Evolutionary conservation across 2,329 filamentous ascomycete species (phyloP).

Genomic region (Ophiosphaerella korrae): DNA sequence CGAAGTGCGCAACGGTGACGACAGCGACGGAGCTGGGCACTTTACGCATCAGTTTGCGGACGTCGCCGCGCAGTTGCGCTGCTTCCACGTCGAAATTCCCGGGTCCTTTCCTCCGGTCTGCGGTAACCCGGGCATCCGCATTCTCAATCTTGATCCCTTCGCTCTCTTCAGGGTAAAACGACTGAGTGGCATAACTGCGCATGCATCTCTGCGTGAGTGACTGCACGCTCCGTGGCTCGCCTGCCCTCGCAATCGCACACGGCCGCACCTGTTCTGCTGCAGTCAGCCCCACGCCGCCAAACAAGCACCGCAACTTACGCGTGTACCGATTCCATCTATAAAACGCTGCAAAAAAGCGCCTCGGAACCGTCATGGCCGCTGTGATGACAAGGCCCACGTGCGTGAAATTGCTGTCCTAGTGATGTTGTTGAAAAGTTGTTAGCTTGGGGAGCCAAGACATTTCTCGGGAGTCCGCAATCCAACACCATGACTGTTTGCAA

Average conservation of each 20-base stretch:
- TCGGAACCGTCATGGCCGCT: constrained; percentile 22
- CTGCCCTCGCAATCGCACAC: constrained; percentile 5
- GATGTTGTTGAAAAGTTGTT: not conserved
- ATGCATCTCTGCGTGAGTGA: not conserved
- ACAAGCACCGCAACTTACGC: constrained; percentile 22
- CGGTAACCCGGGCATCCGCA: too few relatives aligned
- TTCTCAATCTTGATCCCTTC: not conserved
- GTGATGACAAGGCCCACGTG: too few relatives aligned
- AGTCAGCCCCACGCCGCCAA: constrained; percentile 1
- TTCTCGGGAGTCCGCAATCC: constrained; percentile 30
- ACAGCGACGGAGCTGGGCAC: constrained; percentile 62
- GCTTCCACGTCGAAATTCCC: not conserved
- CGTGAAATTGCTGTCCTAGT: too few relatives aligned
- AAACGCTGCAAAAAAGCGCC: constrained; percentile 51
- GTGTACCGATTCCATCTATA: constrained; percentile 48
- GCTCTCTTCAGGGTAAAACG: constrained; percentile 12
- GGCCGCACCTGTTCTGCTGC: constrained; percentile 12
- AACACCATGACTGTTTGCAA: constrained; percentile 6
- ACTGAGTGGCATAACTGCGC: constrained; percentile 16
- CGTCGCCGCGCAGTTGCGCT: constrained; percentile 11
- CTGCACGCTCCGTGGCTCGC: not conserved
- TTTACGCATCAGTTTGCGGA: constrained; percentile 55
- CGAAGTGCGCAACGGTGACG: constrained; percentile 1
- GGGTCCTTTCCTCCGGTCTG: too few relatives aligned
- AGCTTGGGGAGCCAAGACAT: constrained; percentile 15